phyloP scores from a whole-genome alignment of 169 alveolate genomes.

The Plasmodium gallinaceum region DNA sequence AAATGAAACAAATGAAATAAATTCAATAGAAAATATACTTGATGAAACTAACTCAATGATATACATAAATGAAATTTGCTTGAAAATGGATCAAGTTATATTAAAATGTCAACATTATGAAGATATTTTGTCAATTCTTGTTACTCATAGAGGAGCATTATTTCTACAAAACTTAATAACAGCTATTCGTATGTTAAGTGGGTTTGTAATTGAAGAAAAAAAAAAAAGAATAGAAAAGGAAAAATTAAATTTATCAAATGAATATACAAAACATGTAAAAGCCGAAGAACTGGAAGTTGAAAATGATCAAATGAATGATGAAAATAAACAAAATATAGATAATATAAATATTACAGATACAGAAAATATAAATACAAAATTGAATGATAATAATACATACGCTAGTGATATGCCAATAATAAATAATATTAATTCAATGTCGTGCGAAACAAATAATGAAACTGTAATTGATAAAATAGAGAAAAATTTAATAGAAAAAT shows the following conservation, averaged over 20 bases:
- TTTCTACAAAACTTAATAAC: constrained; percentile 85
- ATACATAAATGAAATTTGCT: constrained; percentile 83
- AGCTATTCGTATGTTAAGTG: constrained; percentile 81
- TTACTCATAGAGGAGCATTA: constrained; percentile 87
- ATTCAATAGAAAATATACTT: constrained; percentile 47
- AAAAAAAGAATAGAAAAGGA: constrained; percentile 54
- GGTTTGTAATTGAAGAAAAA: constrained; percentile 78
- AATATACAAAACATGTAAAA: constrained; percentile 22
- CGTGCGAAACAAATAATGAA: neutral
- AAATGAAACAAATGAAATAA: constrained; percentile 16
- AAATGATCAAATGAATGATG: neutral
- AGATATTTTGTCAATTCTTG: constrained; percentile 79
- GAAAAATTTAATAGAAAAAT: constrained; percentile 47
- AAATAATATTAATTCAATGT: neutral
- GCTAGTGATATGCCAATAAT: neutral
- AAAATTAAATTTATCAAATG: constrained; percentile 71
- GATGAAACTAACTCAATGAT: constrained; percentile 75
- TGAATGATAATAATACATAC: constrained; percentile 16
- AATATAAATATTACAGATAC: neutral
- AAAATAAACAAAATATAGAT: neutral
- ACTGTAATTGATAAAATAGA: constrained; percentile 68
- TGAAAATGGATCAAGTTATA: constrained; percentile 83
- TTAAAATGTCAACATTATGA: constrained; percentile 81
- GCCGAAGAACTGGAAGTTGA: neutral
- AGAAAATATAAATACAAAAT: neutral